Conservation (phyloP, 1,139 yeast species). For the Pneumocystis jirovecii region DNA sequence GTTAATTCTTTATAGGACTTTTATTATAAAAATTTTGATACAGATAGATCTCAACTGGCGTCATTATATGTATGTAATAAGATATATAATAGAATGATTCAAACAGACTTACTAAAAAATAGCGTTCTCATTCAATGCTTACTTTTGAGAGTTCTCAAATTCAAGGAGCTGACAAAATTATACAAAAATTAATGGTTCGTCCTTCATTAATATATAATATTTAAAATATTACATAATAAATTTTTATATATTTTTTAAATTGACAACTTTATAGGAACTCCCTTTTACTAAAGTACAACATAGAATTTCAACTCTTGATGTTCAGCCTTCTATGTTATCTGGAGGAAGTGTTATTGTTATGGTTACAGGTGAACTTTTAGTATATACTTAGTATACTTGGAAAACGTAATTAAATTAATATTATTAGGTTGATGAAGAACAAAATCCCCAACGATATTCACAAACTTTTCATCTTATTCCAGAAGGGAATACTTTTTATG, state of each 20-base stretch:
- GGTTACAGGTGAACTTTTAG: conserved; percentile 90
- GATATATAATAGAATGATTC: neutral
- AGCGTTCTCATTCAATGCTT: conserved; percentile 91
- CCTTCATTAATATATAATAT: neutral
- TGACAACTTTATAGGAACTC: conserved; percentile 30
- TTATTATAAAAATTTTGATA: conserved; percentile 89
- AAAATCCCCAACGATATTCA: conserved; percentile 86
- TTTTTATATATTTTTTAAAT: neutral
- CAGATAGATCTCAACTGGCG: conserved; percentile 84
- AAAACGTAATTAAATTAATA: neutral
- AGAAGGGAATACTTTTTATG: conserved; percentile 80
- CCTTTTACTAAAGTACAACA: conserved; percentile 90
- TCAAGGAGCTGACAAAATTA: conserved; percentile 86
- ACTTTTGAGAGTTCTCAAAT: conserved; percentile 88
- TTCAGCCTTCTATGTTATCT: conserved; percentile 88
- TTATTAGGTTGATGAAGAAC: conserved; percentile 63
- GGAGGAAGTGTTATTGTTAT: conserved; percentile 82
- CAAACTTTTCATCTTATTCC: conserved; percentile 96
- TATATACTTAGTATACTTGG: conserved; percentile 13
- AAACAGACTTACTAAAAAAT: conserved; percentile 7
- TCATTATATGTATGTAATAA: conserved; percentile 52
- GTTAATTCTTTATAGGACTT: conserved; percentile 46
- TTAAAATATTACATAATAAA: neutral
- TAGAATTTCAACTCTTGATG: conserved; percentile 86
- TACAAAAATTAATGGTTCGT: conserved; percentile 56